phyloP scores from a whole-genome alignment of 2,329 filamentous ascomycete species.

The Alternaria panax region DNA sequence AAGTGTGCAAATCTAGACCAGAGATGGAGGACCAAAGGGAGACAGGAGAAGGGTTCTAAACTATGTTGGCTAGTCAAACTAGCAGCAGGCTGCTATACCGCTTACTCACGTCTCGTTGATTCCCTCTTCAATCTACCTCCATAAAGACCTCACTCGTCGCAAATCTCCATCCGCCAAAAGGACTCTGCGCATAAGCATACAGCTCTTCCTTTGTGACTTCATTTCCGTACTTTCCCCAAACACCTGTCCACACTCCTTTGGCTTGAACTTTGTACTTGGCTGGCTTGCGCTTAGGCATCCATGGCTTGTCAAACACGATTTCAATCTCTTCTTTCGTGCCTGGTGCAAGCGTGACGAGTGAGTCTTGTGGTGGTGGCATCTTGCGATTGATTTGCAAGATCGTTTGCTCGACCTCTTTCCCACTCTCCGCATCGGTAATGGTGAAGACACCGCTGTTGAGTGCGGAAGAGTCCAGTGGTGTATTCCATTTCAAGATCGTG shows the following conservation, averaged over 20 bases:
- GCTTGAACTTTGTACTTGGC: slow-evolving; percentile 48
- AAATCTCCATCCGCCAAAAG: slow-evolving; percentile 36
- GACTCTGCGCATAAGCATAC: slow-evolving; percentile 34
- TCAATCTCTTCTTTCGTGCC: slow-evolving; percentile 44
- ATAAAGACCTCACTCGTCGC: slow-evolving; percentile 34
- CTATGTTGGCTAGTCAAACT: background rate
- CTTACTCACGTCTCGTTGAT: background rate
- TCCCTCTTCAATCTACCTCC: slow-evolving; percentile 20
- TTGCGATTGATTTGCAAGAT: slow-evolving; percentile 47
- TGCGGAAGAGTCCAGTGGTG: slow-evolving; percentile 50
- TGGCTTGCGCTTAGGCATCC: slow-evolving; percentile 47
- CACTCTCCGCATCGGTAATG: slow-evolving; percentile 37
- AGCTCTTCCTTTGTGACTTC: slow-evolving; percentile 36
- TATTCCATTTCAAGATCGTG: slow-evolving; percentile 52
- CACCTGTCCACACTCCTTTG: slow-evolving; percentile 45
- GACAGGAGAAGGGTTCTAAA: background rate
- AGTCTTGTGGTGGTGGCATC: slow-evolving; percentile 48
- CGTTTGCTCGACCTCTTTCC: slow-evolving; percentile 38
- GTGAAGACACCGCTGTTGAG: slow-evolving; percentile 50
- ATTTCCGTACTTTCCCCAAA: slow-evolving; percentile 42
- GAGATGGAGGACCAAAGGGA: background rate
- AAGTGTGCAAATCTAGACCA: background rate
- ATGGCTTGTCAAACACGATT: slow-evolving; percentile 48
- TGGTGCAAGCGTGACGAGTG: slow-evolving; percentile 47
- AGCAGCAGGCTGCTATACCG: background rate